Evolutionary conservation across 2,329 filamentous ascomycete genomes (phyloP).

Genomic region (Penicillium sp.): DNA sequence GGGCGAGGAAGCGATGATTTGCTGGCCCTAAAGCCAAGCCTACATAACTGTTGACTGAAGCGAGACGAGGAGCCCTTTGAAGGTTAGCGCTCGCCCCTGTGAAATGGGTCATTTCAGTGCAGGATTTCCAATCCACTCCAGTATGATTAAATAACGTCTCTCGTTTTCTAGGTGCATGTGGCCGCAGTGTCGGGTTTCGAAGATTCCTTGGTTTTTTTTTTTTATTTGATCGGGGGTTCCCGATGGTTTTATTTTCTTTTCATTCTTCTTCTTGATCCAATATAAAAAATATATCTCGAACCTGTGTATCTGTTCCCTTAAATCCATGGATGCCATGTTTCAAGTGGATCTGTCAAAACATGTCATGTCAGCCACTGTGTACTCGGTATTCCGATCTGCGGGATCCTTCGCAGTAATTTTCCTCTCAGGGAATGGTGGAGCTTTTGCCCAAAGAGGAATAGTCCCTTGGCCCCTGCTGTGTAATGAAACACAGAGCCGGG

Average conservation of each 20-base stretch:
- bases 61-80: background rate
- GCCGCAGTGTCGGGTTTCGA: background rate
- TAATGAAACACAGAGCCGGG: conserved; percentile 6
- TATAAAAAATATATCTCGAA: no score
- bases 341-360: background rate
- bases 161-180: conserved; percentile 6
- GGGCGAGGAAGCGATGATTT: conserved; percentile 1
- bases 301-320: background rate
- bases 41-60: background rate
- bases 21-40: background rate
- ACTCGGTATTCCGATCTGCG: conserved; percentile 7
- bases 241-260: no score
- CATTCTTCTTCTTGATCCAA: no score
- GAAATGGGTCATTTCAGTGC: background rate
- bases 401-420: background rate
- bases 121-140: background rate
- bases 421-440: background rate
- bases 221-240: background rate
- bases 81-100: background rate
- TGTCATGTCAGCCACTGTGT: background rate
- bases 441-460: background rate
- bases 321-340: background rate
- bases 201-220: background rate
- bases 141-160: background rate
- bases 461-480: conserved; percentile 3